phyloP scores from a whole-genome alignment of 208 protist species.

The Trypanosoma mega region DNA sequence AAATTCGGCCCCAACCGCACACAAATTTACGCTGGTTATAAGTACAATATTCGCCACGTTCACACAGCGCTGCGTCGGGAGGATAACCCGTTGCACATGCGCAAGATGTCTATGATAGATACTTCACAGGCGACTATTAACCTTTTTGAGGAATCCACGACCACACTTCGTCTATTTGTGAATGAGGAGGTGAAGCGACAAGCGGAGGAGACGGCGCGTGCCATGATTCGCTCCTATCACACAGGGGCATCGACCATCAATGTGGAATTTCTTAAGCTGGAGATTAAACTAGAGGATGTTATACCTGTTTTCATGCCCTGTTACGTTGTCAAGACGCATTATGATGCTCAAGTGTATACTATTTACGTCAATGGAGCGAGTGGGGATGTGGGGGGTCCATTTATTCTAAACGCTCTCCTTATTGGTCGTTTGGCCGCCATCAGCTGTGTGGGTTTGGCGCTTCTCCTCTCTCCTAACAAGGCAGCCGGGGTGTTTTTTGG shows the following conservation, averaged over 20 bases:
- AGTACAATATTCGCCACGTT: constrained; percentile 87
- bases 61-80: constrained; percentile 63
- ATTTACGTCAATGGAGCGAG: constrained; percentile 72
- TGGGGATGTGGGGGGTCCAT: constrained; percentile 70
- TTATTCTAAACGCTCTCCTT: constrained; percentile 76
- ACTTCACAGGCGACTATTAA: constrained; percentile 69
- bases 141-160: constrained; percentile 87
- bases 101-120: constrained; percentile 63
- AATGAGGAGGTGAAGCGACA: constrained; percentile 51
- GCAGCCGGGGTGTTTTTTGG: constrained; percentile 55
- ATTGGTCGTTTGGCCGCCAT: constrained; percentile 45
- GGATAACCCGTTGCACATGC: constrained; percentile 44
- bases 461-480: constrained; percentile 73
- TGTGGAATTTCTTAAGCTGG: constrained; percentile 54
- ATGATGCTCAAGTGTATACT: constrained; percentile 74
- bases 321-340: constrained; percentile 78
- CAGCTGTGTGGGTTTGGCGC: constrained; percentile 17
- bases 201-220: constrained; percentile 42
- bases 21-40: constrained; percentile 89
- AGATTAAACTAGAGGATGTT: constrained; percentile 59
- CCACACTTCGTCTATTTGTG: constrained; percentile 57
- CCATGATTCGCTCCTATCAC: constrained; percentile 61
- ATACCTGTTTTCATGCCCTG: constrained; percentile 80
- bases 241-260: constrained; percentile 48
- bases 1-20: constrained; percentile 73